phyloP scores from a whole-genome alignment of 352 stramenopile species.

The Pilasporangium apinafurcum region DNA sequence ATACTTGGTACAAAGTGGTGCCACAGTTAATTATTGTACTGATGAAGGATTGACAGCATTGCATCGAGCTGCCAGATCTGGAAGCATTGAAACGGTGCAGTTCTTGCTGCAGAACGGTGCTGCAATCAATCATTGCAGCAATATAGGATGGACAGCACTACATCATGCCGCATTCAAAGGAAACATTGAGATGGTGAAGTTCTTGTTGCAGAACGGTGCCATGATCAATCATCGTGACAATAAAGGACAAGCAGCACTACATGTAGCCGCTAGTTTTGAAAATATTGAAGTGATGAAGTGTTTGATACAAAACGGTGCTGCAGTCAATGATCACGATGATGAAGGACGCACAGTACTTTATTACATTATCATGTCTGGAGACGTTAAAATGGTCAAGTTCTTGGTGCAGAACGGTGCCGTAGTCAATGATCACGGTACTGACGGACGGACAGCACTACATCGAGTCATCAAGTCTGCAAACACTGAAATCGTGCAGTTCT shows the following conservation, averaged over 20 bases:
- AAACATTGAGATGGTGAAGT: slow-evolving; percentile 42
- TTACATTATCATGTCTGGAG: too few relatives aligned
- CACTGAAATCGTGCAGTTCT: slow-evolving; percentile 59
- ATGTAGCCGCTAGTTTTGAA: slow-evolving; percentile 57
- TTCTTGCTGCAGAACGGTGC: slow-evolving; percentile 62
- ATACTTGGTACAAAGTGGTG: too few relatives aligned
- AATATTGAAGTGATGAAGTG: too few relatives aligned
- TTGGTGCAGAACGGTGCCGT: too few relatives aligned
- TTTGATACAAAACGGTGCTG: too few relatives aligned
- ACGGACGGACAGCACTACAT: too few relatives aligned
- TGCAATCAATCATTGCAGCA: slow-evolving; percentile 50
- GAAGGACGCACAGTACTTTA: too few relatives aligned
- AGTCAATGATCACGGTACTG: too few relatives aligned
- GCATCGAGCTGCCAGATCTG: slow-evolving; percentile 66
- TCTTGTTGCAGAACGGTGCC: slow-evolving; percentile 43
- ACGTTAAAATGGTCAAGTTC: too few relatives aligned
- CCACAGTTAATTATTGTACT: too few relatives aligned
- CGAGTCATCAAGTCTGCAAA: slow-evolving; percentile 64
- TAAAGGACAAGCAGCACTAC: slow-evolving; percentile 35
- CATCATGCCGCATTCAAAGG: slow-evolving; percentile 64
- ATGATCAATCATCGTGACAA: slow-evolving; percentile 25
- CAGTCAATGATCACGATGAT: too few relatives aligned
- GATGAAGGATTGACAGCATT: slow-evolving; percentile 67
- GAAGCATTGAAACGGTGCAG: slow-evolving; percentile 48
- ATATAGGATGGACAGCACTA: slow-evolving; percentile 57